Conservation (phyloP, 2,329 filamentous ascomycete species). For the Pseudogymnoascus pannorum region DNA sequence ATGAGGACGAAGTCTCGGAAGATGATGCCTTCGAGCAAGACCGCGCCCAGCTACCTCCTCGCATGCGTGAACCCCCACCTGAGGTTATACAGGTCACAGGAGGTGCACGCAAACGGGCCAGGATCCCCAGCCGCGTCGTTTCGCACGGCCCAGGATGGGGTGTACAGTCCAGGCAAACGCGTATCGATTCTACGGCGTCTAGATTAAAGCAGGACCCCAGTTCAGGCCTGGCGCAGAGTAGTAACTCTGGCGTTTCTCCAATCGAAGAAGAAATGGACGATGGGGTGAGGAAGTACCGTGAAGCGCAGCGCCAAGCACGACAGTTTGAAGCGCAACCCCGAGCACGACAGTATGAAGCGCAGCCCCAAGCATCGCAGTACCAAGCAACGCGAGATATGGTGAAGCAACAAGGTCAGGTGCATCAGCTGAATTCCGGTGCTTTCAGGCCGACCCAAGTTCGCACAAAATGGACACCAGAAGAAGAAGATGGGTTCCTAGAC, state of each 20-base stretch:
- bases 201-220: neutral
- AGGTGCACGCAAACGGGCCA: neutral
- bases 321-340: neutral
- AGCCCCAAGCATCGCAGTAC: neutral
- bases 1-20: constrained; percentile 21
- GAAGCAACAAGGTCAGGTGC: neutral
- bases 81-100: neutral
- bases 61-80: neutral
- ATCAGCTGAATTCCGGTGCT: neutral
- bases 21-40: constrained; percentile 39
- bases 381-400: neutral
- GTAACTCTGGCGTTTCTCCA: neutral
- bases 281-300: neutral
- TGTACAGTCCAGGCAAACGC: neutral
- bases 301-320: constrained; percentile 14
- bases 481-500: constrained; percentile 38
- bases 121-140: neutral
- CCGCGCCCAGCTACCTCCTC: constrained; percentile 18
- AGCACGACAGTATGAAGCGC: neutral
- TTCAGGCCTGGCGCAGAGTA: neutral
- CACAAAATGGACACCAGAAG: constrained; percentile 31
- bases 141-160: neutral
- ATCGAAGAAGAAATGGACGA: neutral
- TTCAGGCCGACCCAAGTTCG: constrained; percentile 15
- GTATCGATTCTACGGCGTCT: neutral